Conservation (phyloP, 345 rosid genomes). For the Salix udensis region DNA sequence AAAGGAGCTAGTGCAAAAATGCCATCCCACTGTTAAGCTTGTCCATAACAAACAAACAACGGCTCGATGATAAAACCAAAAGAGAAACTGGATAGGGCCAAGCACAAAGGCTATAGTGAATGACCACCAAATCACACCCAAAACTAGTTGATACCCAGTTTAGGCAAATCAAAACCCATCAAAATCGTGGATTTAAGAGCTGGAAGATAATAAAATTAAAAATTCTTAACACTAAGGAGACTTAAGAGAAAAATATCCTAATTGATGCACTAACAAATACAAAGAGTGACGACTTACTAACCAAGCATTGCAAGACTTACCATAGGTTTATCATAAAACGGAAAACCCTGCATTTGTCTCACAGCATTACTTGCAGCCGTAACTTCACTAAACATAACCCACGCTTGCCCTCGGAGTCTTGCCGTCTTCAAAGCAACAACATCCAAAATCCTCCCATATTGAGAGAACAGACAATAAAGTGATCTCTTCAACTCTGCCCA, state of each 20-base stretch:
- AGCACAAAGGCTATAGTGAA: background rate
- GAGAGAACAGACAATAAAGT: constrained; percentile 89
- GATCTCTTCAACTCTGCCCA: constrained; percentile 88
- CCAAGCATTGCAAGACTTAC: constrained; percentile 35
- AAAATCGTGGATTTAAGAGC: background rate
- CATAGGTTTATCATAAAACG: constrained; percentile 94
- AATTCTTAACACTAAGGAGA: background rate
- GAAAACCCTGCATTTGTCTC: constrained; percentile 86
- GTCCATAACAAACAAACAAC: background rate
- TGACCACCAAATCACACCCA: background rate
- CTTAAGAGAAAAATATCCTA: background rate
- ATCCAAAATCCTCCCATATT: constrained; percentile 93
- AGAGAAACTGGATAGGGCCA: background rate
- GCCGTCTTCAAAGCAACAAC: constrained; percentile 96
- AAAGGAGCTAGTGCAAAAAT: background rate
- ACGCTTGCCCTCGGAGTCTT: constrained; percentile 95
- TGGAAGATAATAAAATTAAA: background rate
- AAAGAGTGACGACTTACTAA: background rate
- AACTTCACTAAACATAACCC: constrained; percentile 94
- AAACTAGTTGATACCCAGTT: background rate
- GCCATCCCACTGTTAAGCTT: background rate
- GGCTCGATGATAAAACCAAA: background rate
- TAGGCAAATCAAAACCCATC: background rate
- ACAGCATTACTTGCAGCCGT: constrained; percentile 90
- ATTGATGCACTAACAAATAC: background rate